phyloP scores from a whole-genome alignment of 306 rosid genomes.

The Prunus padus region DNA sequence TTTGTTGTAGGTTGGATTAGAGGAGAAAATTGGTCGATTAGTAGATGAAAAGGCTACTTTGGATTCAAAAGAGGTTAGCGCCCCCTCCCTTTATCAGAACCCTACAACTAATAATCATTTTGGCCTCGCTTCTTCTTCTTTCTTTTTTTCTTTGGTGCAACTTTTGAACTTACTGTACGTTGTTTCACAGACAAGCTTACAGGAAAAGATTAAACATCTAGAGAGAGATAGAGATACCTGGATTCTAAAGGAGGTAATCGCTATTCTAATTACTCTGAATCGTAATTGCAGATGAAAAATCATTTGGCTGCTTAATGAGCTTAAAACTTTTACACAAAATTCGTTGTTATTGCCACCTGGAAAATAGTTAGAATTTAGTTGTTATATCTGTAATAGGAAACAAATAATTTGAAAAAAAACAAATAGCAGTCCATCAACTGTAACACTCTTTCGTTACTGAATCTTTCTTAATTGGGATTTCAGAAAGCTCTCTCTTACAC shows the following conservation, averaged over 20 bases:
- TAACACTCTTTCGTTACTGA: neutral
- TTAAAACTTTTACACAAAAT: neutral
- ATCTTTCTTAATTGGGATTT: neutral
- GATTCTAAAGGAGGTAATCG: constrained; percentile 50
- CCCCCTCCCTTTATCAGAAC: constrained; percentile 12
- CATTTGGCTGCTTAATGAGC: neutral
- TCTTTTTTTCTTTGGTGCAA: neutral
- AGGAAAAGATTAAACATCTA: constrained; percentile 47
- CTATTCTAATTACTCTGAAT: neutral
- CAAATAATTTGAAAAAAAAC: neutral
- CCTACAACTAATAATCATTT: neutral
- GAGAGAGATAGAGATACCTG: constrained; percentile 47
- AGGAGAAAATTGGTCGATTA: constrained; percentile 41
- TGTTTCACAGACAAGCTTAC: constrained; percentile 56
- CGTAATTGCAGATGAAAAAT: neutral
- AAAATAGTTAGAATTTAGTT: neutral
- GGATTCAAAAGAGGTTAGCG: constrained; percentile 39
- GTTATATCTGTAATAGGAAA: neutral
- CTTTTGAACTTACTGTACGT: constrained; percentile 21
- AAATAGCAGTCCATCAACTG: neutral
- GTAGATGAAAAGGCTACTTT: constrained; percentile 19
- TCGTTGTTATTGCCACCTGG: neutral
- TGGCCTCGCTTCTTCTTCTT: constrained; percentile 11
- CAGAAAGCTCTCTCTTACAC: neutral
- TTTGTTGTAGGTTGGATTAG: constrained; percentile 48